A percentile compares a stretch with the other conserved stretches of the same genome.
Evolutionary conservation across 202 grass and related monocot genomes (phyloP).

Genomic region (Musa balbisiana): DNA sequence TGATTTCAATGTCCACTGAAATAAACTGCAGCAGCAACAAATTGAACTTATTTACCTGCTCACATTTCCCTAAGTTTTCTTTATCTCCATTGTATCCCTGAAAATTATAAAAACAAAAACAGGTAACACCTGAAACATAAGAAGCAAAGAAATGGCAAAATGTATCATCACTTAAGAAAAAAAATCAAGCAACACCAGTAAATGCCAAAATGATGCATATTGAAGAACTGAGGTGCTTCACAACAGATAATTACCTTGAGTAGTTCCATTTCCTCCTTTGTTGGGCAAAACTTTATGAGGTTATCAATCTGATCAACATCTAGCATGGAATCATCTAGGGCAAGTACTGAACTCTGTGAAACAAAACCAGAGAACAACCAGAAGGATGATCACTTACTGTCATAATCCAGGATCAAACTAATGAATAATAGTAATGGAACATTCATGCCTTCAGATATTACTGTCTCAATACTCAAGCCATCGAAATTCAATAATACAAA

Average conservation of each 20-base stretch:
- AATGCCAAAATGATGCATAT: too few species aligned
- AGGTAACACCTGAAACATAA: background rate
- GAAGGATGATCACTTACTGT: background rate
- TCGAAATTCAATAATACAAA: too few species aligned
- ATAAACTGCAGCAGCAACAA: slow-evolving; percentile 9
- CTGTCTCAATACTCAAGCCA: background rate
- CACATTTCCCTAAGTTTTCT: slow-evolving; percentile 76
- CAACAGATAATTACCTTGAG: slow-evolving; percentile 56
- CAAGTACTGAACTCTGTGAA: slow-evolving; percentile 67
- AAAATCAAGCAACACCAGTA: background rate
- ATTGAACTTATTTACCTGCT: slow-evolving; percentile 35
- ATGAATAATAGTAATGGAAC: background rate
- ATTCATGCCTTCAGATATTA: background rate
- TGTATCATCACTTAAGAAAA: background rate
- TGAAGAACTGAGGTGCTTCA: too few species aligned
- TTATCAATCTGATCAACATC: slow-evolving; percentile 97
- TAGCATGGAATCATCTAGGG: slow-evolving; percentile 80
- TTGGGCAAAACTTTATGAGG: slow-evolving; percentile 97
- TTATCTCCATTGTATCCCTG: slow-evolving; percentile 89
- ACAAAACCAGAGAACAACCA: slow-evolving; percentile 10
- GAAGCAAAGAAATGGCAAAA: background rate
- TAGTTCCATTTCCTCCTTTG: slow-evolving; percentile 96
- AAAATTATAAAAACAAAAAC: slow-evolving; percentile 16
- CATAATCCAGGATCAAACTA: background rate
- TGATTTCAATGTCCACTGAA: background rate